Base-by-base conservation (phyloP, 2,329 filamentous ascomycete genomes). In the Aureobasidium zeae region DNA sequence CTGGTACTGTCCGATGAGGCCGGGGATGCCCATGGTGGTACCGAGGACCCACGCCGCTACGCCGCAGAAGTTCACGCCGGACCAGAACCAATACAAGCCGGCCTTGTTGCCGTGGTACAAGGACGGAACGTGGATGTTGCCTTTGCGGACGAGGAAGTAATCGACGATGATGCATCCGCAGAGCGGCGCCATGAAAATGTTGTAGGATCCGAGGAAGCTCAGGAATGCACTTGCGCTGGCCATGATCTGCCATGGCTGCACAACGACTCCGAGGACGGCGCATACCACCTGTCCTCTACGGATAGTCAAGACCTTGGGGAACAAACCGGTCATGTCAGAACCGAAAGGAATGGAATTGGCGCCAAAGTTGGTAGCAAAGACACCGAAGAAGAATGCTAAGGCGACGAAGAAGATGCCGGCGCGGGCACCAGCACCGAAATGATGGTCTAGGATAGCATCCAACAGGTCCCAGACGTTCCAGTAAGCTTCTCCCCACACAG, bases 381-480 rank as follows among this genome's bases (percentile, higher is more conserved):
- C 63, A 12, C 63, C 63, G 8, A 67, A 58, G n/a, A 56, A 54
- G 47, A 60, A 60, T 4, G 58, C 56, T 2, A 64, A 42, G 2
- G 56, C 53, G 2, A 58, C 61, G 33, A 68, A 59, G 50, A 69
- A 67, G 26, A 68, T 55, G 2, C 58, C 58, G 7, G 63, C 61
- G 4, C 66, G 59, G 4, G 63, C 59, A 4, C 53, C 56, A 0
- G 65, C 56, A 2, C 53, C 54, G 55, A 62, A 68, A 50, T 62
- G 63, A 19, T 58, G 56, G 13, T 62, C 60, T 5, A 69, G 57
- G 6, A 69, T 63, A 1, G 56, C 53, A 21, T 53, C 53, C 41
- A 63, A 63, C n/a, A 69, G 57, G 49, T 68, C 65, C 65, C 65
- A 68, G 2, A 64, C 53, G 41, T 69, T 68, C 66, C 65, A 69